Evolutionary conservation across 73 alveolate genomes (phyloP).

Genomic region (Paramecium primaurelia): DNA sequence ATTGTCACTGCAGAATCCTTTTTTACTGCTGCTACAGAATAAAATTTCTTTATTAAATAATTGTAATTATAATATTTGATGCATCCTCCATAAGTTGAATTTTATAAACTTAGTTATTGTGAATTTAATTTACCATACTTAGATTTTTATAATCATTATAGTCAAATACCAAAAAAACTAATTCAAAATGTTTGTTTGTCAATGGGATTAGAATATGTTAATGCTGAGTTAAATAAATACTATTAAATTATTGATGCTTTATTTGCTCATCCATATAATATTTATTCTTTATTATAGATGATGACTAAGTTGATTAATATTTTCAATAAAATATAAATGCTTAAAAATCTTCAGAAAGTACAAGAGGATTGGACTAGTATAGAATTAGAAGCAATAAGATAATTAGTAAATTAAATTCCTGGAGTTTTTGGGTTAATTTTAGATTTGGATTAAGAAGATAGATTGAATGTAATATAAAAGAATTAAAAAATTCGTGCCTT

Average conservation of each 20-base stretch:
- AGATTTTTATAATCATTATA: neutral
- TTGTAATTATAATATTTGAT: neutral
- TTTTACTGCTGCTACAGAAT: constrained; percentile 50
- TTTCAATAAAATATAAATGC: neutral
- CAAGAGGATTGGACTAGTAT: neutral
- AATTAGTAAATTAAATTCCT: neutral
- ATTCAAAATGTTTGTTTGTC: neutral
- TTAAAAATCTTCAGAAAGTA: neutral
- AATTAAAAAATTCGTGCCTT: neutral
- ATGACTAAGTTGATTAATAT: neutral
- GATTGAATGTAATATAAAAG: neutral
- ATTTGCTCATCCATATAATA: neutral
- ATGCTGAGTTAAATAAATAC: neutral
- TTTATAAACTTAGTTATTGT: neutral
- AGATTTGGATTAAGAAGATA: neutral
- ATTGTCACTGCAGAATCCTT: constrained; percentile 59
- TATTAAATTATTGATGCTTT: neutral
- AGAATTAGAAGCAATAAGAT: neutral
- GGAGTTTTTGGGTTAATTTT: neutral
- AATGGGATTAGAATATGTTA: neutral
- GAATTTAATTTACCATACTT: neutral
- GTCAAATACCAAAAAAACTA: neutral
- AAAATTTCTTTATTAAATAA: constrained; percentile 19
- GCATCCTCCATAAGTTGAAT: constrained; percentile 44
- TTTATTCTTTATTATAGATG: neutral